Conservation (phyloP, 2,329 filamentous ascomycete genomes). For the Thelonectria discophora region DNA sequence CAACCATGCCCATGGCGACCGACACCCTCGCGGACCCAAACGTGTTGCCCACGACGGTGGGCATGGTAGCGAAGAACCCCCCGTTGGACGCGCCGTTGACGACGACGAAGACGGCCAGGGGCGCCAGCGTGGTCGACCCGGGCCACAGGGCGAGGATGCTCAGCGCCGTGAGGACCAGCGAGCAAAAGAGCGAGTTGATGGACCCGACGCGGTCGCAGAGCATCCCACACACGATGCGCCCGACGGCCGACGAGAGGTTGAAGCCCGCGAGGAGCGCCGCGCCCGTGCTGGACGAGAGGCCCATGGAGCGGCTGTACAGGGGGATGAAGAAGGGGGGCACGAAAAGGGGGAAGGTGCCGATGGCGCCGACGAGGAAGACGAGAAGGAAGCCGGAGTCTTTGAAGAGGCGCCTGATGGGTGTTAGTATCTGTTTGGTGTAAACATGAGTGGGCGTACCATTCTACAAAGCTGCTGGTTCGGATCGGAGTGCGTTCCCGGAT, state of each 20-base stretch:
- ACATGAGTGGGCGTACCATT: conserved; percentile 52
- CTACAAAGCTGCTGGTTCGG: conserved; percentile 49
- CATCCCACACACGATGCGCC: conserved; percentile 63
- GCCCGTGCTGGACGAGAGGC: conserved; percentile 60
- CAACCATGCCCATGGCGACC: conserved; percentile 69
- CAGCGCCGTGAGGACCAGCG: conserved; percentile 61
- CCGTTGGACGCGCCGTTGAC: conserved; percentile 69
- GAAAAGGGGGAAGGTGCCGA: conserved; percentile 68
- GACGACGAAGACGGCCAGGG: conserved; percentile 64
- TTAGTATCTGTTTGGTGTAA: neutral
- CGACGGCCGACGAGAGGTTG: conserved; percentile 67
- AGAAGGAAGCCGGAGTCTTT: conserved; percentile 59
- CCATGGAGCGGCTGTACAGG: conserved; percentile 63
- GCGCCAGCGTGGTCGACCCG: conserved; percentile 61
- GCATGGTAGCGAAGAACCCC: conserved; percentile 71
- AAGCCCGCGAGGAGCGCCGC: conserved; percentile 69
- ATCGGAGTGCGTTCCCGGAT: conserved; percentile 55
- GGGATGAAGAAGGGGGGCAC: conserved; percentile 70
- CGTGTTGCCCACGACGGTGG: conserved; percentile 67
- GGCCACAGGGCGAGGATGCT: conserved; percentile 72
- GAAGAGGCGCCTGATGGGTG: conserved; percentile 57
- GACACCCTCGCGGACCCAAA: conserved; percentile 64
- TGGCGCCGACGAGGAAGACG: conserved; percentile 62
- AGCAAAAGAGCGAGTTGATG: conserved; percentile 62
- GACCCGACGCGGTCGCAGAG: conserved; percentile 63